Percentiles rank a stretch among this genome's conserved stretches.
Evolutionary conservation across 345 rosid genomes (phyloP).

Genomic region (Combretum micranthum): DNA sequence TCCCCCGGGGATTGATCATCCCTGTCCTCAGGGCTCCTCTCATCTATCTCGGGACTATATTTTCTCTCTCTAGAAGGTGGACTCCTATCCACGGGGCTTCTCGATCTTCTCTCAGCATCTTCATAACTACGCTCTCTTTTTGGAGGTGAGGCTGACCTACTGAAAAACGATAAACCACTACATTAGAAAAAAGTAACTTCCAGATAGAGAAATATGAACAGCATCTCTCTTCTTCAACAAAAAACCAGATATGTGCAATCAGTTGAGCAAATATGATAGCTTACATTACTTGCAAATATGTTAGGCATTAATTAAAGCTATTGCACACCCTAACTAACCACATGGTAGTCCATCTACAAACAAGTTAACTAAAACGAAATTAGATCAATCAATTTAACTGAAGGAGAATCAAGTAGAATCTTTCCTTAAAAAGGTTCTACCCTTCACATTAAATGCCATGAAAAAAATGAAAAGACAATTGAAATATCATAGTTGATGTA

Average conservation of each 20-base stretch:
- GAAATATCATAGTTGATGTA: neutral
- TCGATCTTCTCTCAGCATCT: slow-evolving; percentile 5
- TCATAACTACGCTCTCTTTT: neutral
- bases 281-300: too few species aligned
- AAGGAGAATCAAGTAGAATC: too few species aligned
- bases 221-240: neutral
- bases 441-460: too few species aligned
- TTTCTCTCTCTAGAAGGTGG: slow-evolving; percentile 45
- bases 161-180: slow-evolving; percentile 7
- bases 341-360: too few species aligned
- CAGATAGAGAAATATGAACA: neutral
- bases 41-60: slow-evolving; percentile 49
- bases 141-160: slow-evolving; percentile 37
- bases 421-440: too few species aligned
- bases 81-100: slow-evolving; percentile 8
- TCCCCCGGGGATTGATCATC: slow-evolving; percentile 39
- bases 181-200: neutral
- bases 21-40: slow-evolving; percentile 28
- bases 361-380: too few species aligned
- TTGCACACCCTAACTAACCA: too few species aligned
- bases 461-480: neutral
- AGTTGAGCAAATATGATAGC: too few species aligned
- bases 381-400: too few species aligned
- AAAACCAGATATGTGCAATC: neutral
- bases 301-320: too few species aligned